Percentiles rank a stretch among this genome's conserved stretches.
These are phyloP conservation scores for Ceratocystis papillata DNA, from an alignment of 2,329 filamentous ascomycete species.

Conservation along the genomic window DNA sequence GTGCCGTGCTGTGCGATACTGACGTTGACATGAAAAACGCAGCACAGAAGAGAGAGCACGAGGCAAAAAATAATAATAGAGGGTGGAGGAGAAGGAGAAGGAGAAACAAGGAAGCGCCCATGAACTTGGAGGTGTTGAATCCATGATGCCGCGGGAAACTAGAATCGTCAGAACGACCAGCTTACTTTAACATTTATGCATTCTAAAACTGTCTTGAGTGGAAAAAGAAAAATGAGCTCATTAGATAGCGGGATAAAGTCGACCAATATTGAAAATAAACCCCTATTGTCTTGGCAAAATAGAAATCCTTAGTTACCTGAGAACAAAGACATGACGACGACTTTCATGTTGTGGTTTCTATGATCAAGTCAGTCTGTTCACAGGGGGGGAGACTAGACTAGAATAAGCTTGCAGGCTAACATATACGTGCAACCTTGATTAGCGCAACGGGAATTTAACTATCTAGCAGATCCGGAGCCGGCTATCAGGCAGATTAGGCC, in stretches of 20 bases:
- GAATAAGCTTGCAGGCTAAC: too few species aligned
- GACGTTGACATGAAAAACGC: not conserved
- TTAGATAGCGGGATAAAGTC: not conserved
- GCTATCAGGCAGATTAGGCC: not conserved
- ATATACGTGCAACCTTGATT: too few species aligned
- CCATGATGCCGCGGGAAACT: constrained; percentile 4
- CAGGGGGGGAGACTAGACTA: too few species aligned
- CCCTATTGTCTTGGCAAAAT: not conserved
- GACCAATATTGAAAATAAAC: not conserved
- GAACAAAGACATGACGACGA: not conserved
- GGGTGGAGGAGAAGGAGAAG: not conserved
- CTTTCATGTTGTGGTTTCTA: not conserved
- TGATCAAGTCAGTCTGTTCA: too few species aligned
- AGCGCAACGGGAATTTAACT: not conserved
- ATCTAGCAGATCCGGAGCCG: not conserved
- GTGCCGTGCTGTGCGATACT: not conserved
- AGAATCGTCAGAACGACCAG: not conserved
- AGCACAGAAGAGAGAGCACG: not conserved
- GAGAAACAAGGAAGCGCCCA: not conserved
- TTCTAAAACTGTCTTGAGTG: not conserved
- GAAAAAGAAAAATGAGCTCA: not conserved
- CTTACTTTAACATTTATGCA: not conserved
- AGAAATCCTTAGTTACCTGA: not conserved
- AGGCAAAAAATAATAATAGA: not conserved
- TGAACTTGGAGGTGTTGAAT: not conserved